These are phyloP conservation scores for Pestalotiopsis sp. DNA, from an alignment of 2,329 filamentous ascomycete genomes.

Conservation along the genomic window DNA sequence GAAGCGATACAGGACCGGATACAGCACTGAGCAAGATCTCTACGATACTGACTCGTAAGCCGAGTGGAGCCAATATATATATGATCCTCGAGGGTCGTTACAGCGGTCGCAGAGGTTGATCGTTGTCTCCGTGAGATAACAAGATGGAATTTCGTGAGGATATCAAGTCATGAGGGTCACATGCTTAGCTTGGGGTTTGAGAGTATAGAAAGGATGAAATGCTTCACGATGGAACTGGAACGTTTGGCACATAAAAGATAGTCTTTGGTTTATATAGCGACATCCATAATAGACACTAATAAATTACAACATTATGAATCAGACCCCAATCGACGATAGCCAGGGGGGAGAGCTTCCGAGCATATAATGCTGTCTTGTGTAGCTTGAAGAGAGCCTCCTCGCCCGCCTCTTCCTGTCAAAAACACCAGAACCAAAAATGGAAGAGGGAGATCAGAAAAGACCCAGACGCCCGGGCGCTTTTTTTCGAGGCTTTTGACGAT, in stretches of 20 bases:
- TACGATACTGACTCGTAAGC: too few relatives aligned
- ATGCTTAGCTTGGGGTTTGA: too few relatives aligned
- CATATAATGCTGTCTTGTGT: constrained; percentile 24
- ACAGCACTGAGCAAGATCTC: too few relatives aligned
- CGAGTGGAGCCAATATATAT: too few relatives aligned
- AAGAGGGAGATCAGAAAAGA: constrained; percentile 10
- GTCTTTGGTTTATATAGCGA: constrained; percentile 4
- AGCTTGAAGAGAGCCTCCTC: constrained; percentile 14
- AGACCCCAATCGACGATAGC: constrained; percentile 36
- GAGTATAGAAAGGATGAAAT: not conserved
- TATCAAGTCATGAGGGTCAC: too few relatives aligned
- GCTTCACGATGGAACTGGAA: not conserved
- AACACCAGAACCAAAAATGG: constrained; percentile 9
- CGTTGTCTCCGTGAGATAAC: too few relatives aligned
- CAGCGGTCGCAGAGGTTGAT: too few relatives aligned
- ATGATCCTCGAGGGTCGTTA: too few relatives aligned
- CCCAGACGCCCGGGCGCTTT: not conserved
- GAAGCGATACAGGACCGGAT: too few relatives aligned
- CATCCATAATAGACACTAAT: constrained; percentile 40
- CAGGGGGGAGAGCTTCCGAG: constrained; percentile 16
- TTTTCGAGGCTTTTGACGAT: not conserved
- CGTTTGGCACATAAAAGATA: not conserved
- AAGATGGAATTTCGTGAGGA: too few relatives aligned
- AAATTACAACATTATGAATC: constrained; percentile 49
- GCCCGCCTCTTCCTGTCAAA: constrained; percentile 13